Conservation (phyloP, 352 stramenopile genomes). For the Pythium grandisporangium region DNA sequence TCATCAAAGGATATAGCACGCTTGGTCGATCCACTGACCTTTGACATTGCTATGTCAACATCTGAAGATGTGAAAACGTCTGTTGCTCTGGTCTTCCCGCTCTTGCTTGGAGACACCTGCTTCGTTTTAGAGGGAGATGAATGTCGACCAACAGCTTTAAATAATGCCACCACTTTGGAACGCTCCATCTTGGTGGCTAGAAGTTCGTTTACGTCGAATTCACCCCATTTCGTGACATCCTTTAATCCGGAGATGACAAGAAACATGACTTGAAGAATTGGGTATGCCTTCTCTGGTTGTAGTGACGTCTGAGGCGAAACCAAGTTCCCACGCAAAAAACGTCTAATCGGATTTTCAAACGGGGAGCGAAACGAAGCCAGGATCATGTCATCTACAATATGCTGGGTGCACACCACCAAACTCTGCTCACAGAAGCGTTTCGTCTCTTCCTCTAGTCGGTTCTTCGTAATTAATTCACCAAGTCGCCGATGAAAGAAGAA, state of each 20-base stretch:
- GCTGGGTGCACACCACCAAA: constrained; percentile 25
- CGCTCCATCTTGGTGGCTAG: constrained; percentile 36
- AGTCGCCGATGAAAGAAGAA: constrained; percentile 18
- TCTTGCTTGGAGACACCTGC: neutral
- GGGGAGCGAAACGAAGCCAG: constrained; percentile 15
- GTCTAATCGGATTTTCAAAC: constrained; percentile 10
- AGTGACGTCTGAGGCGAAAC: neutral
- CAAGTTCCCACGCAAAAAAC: neutral
- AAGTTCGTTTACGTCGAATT: constrained; percentile 26
- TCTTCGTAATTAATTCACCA: constrained; percentile 4
- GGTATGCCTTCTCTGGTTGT: constrained; percentile 7
- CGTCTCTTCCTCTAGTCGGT: constrained; percentile 18
- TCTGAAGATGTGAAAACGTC: constrained; percentile 36
- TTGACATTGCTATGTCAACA: constrained; percentile 53
- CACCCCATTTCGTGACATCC: constrained; percentile 17
- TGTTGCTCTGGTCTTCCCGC: neutral
- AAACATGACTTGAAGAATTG: constrained; percentile 37
- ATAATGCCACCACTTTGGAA: constrained; percentile 38
- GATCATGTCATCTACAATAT: constrained; percentile 25
- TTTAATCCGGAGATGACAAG: constrained; percentile 31
- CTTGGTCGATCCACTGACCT: constrained; percentile 33
- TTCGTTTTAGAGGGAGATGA: constrained; percentile 1
- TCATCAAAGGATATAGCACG: constrained; percentile 30
- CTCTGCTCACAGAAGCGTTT: constrained; percentile 25
- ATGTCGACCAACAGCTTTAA: constrained; percentile 29